Conservation (phyloP, 805 yeast species). For the Candida pini region DNA sequence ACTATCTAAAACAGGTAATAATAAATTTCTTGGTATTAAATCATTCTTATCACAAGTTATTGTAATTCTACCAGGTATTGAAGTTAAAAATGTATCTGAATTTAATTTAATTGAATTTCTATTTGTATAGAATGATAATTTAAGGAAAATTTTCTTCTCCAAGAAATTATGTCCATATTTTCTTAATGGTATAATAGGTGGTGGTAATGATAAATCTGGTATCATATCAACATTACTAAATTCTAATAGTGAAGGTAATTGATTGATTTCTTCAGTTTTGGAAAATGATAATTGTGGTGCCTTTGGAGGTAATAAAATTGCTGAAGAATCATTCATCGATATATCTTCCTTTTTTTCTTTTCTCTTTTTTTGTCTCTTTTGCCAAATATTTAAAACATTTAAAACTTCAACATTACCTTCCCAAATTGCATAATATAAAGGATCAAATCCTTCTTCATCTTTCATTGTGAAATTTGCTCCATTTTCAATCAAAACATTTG, state of each 20-base stretch:
- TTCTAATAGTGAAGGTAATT: constrained; percentile 11
- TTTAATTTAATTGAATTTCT: constrained; percentile 39
- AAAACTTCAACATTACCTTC: constrained; percentile 87
- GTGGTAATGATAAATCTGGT: constrained; percentile 89
- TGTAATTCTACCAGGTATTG: constrained; percentile 77
- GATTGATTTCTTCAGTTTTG: constrained; percentile 7
- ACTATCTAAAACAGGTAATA: constrained; percentile 69
- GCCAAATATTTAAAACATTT: constrained; percentile 54
- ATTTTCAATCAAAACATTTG: constrained; percentile 60
- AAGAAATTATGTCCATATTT: constrained; percentile 94
- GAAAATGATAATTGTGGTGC: constrained; percentile 12
- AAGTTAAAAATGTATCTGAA: constrained; percentile 37
- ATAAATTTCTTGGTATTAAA: constrained; percentile 80
- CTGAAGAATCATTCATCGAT: background rate
- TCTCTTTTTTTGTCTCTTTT: constrained; percentile 9
- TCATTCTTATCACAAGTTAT: constrained; percentile 72
- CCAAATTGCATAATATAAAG: constrained; percentile 86
- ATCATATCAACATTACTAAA: constrained; percentile 58
- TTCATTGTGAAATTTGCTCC: constrained; percentile 66
- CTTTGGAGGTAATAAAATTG: constrained; percentile 7
- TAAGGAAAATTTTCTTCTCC: constrained; percentile 83
- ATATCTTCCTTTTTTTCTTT: background rate
- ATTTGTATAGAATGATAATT: constrained; percentile 57
- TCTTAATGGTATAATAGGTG: constrained; percentile 90
- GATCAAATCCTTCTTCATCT: constrained; percentile 78